A percentile compares a stretch with the other conserved stretches of the same genome.
Conservation (phyloP, 805 yeast species). For the Jamesozyma gamospora region DNA sequence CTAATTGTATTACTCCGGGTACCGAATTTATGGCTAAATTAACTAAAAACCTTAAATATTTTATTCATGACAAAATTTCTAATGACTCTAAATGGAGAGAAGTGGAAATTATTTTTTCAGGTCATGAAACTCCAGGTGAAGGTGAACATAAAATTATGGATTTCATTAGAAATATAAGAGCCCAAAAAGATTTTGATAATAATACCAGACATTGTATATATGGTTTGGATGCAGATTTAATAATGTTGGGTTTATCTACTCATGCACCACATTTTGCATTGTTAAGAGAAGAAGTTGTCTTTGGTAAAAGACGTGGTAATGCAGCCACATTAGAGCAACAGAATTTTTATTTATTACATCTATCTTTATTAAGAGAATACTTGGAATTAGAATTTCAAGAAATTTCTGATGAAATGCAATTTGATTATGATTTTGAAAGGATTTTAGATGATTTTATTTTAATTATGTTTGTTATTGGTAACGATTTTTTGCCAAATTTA, state of each 20-base stretch:
- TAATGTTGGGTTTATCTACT: constrained; percentile 81
- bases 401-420: constrained; percentile 50
- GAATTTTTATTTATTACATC: constrained; percentile 71
- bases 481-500: constrained; percentile 92
- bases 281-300: constrained; percentile 88
- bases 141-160: constrained; percentile 98
- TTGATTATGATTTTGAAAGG: constrained; percentile 74
- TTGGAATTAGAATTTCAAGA: constrained; percentile 75
- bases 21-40: constrained; percentile 92
- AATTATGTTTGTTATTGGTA: constrained; percentile 90
- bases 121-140: constrained; percentile 97
- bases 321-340: constrained; percentile 57
- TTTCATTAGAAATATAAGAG: constrained; percentile 67
- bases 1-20: constrained; percentile 92
- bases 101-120: constrained; percentile 68
- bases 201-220: constrained; percentile 88
- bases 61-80: constrained; percentile 77
- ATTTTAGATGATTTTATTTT: constrained; percentile 86
- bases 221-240: constrained; percentile 93
- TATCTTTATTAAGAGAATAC: constrained; percentile 84
- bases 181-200: constrained; percentile 63
- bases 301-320: constrained; percentile 44
- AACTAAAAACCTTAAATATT: constrained; percentile 72
- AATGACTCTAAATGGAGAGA: constrained; percentile 82
- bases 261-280: constrained; percentile 96